Evolutionary conservation across 1,284 basidiomycete genomes (phyloP), one percentile per base, ranked within the genome.

Genomic region (Pterulicium gracile): DNA sequence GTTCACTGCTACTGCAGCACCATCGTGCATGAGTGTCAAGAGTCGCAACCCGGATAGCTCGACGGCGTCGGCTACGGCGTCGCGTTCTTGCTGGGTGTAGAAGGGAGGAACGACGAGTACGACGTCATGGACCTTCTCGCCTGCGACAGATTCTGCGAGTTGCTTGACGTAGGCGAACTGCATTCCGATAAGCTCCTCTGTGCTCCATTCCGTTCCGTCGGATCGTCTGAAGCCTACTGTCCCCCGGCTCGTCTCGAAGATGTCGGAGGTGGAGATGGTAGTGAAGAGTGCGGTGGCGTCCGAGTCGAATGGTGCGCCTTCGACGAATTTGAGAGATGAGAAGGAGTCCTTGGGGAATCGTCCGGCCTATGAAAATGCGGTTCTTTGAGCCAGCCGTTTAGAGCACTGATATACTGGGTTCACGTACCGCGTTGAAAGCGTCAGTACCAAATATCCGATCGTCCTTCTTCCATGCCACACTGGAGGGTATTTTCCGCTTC

Each of bases 131-230:
- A 95, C 82, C 48, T 75, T 73, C 64, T 94, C 92, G 10, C 73
- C 78, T 0, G 85, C 81, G 17, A 81, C 67, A 41, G 72, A 68
- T 61, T 96, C 89, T 1, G 94, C 95, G 18, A 98, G 77, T 44
- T 85, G 77, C 52, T 87, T 88, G 57, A 93, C 79, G 65, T 98
- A 96, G 4, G 84, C 75, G 50, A 98, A 74, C 65, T 98, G 88
- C 85, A 97, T 95, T 3, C 85, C 96, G 34, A 97, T 74, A 40
- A 98, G 79, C 61, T 97, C 95, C 58, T 98, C 93, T 15, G 87
- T 80, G 17, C 75, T 73, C 86, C 85, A 93, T 58, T 78, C 71
- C 24, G 74, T 75, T n/a, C 77, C 75, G 55, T 77, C 77, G 35
- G 69, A 70, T 49, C 71, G 78, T 49, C 63, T 68, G 39, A 82